Evolutionary conservation across 1,139 yeast species (phyloP), one percentile per base, ranked within the genome.

Genomic region (Candida sp.): DNA sequence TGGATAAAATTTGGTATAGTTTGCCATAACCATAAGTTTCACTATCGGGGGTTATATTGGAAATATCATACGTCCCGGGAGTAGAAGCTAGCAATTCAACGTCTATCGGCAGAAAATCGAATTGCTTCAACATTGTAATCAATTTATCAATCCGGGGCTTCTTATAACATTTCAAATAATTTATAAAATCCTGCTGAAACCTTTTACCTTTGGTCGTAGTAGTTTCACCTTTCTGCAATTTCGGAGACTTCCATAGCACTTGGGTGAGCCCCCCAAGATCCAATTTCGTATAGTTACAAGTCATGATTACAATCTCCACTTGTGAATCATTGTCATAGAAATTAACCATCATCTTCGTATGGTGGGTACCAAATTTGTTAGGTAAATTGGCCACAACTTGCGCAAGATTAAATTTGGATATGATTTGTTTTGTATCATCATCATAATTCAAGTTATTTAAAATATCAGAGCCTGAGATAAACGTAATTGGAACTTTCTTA

Each of bases 341-440:
- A 54, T 82, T 82, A 12, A 84, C 63, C 73, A 84, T 80, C 77
- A 84, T 66, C 53, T 84, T 84, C 2, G 87, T 73, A 56, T 84
- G 90, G 55, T 84, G 90, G 2, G 84, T 73, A 4, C 73, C 79
- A 38, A 61, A 74, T 30, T 65, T 45, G 39, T 55, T 56, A 0
- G 74, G 71, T 4, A 72, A 48, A 12, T 53, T 49, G 0, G 73
- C 76, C 1, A 58, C 49, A 1, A 70, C 56, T 42, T 70, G 68
- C 4, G 49, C 43, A 3, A 70, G 47, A 41, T 68, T 64, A 43
- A 57, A 66, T 22, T 50, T 53, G 15, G 36, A 27, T 21, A 48
- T 49, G n/a, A 48, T 40, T 1, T 36, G 36, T 1, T 40, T 44
- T 4, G 52, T 48, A 6, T 45, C 58, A 5, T 49, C 51, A 6